Evolutionary conservation across 768 basidiomycete genomes (phyloP).

Genomic region (Rhizopogon vinicolor): DNA sequence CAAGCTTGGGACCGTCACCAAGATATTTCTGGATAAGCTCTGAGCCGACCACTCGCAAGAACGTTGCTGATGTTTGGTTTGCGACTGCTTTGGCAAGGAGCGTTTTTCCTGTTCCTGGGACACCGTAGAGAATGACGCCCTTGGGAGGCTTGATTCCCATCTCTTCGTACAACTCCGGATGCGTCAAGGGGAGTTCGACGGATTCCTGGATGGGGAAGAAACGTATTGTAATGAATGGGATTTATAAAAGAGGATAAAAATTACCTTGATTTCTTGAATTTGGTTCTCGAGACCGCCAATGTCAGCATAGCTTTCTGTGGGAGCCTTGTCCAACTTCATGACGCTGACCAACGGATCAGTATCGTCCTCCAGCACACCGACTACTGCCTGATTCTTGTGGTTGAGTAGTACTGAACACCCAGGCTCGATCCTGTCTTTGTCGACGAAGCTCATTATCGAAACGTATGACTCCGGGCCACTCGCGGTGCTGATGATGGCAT

Average conservation of each 20-base stretch:
- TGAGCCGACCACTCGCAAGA: constrained; percentile 94
- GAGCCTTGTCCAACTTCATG: constrained; percentile 99
- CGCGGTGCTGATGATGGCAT: constrained; percentile 96
- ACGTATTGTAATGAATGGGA: too few relatives aligned
- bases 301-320: constrained; percentile 97
- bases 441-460: constrained; percentile 95
- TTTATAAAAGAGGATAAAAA: background rate
- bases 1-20: constrained; percentile 97
- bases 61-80: constrained; percentile 97
- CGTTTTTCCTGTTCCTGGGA: constrained; percentile 98
- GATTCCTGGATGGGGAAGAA: constrained; percentile 63
- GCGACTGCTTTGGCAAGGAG: constrained; percentile 96
- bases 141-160: constrained; percentile 99
- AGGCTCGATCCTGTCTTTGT: constrained; percentile 96
- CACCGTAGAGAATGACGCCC: constrained; percentile 98
- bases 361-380: constrained; percentile 95
- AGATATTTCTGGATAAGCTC: constrained; percentile 99
- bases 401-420: constrained; percentile 93
- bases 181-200: constrained; percentile 94
- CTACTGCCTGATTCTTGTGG: constrained; percentile 92
- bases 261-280: constrained; percentile 97
- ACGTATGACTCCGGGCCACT: constrained; percentile 97
- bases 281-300: constrained; percentile 95
- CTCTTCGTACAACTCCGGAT: constrained; percentile 98
- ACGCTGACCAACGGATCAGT: constrained; percentile 94